phyloP scores from a whole-genome alignment of 1,284 basidiomycete species.

The Irpex lacteus region DNA sequence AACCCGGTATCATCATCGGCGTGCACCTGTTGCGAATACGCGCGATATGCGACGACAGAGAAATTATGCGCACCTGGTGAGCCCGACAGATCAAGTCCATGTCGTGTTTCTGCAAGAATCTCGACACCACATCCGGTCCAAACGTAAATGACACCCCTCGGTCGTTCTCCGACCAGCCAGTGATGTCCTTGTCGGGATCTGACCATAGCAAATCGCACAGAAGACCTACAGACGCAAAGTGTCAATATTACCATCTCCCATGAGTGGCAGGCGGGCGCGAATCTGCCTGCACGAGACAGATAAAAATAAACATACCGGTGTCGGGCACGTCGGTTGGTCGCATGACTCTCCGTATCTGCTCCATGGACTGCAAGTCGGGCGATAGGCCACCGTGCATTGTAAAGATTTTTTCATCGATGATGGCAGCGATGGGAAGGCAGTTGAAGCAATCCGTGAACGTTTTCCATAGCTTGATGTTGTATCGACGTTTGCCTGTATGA shows the following conservation, averaged over 20 bases:
- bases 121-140: constrained; percentile 95
- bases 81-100: constrained; percentile 99
- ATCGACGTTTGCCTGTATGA: constrained; percentile 85
- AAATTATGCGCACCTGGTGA: constrained; percentile 71
- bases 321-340: constrained; percentile 98
- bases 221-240: constrained; percentile 51
- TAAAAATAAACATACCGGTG: constrained; percentile 64
- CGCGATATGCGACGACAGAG: not conserved
- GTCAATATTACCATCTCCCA: not conserved
- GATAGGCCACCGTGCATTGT: constrained; percentile 93
- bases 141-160: constrained; percentile 99
- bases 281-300: constrained; percentile 12
- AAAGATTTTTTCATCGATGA: constrained; percentile 97
- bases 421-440: constrained; percentile 92
- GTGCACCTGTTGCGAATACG: not conserved
- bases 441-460: constrained; percentile 98
- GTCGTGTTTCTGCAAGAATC: constrained; percentile 99
- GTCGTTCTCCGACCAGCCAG: constrained; percentile 99
- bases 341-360: constrained; percentile 99
- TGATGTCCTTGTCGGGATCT: constrained; percentile 99
- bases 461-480: constrained; percentile 99
- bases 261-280: constrained; percentile 4
- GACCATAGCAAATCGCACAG: constrained; percentile 98
- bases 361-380: constrained; percentile 98
- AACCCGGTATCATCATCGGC: not conserved